Conservation (phyloP, 306 rosid species). For the Acacia crassicarpa region DNA sequence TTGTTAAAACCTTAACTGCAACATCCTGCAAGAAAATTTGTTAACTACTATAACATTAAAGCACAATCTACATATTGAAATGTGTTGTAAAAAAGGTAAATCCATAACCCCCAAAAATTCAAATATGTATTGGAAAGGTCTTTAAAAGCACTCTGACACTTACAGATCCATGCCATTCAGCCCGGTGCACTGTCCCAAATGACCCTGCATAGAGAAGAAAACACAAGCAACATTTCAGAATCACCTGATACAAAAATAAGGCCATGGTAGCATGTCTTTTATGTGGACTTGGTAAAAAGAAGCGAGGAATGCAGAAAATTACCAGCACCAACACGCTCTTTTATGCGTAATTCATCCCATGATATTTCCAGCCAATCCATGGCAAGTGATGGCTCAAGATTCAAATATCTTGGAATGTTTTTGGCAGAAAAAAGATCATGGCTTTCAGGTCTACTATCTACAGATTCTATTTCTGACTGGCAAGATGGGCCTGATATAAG, state of each 20-base stretch:
- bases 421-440: slow-evolving; percentile 41
- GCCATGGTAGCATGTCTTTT: not conserved
- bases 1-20: slow-evolving; percentile 87
- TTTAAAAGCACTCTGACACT: slow-evolving; percentile 33
- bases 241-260: slow-evolving; percentile 7
- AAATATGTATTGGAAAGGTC: not conserved
- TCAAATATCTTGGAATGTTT: slow-evolving; percentile 63
- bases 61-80: not conserved
- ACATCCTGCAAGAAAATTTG: slow-evolving; percentile 66
- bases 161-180: slow-evolving; percentile 99
- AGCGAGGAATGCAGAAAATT: slow-evolving; percentile 28
- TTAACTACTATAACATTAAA: not conserved
- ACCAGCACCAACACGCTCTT: slow-evolving; percentile 98
- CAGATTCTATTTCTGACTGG: slow-evolving; percentile 46
- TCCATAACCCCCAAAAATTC: not conserved
- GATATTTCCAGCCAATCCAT: slow-evolving; percentile 99
- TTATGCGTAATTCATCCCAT: slow-evolving; percentile 86
- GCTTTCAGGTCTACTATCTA: slow-evolving; percentile 44
- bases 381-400: slow-evolving; percentile 93
- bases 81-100: slow-evolving; percentile 6
- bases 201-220: slow-evolving; percentile 62
- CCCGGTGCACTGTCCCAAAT: slow-evolving; percentile 95
- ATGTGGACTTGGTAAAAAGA: not conserved
- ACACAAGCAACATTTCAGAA: slow-evolving; percentile 13
- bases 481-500: slow-evolving; percentile 37